A percentile compares a stretch with the other conserved stretches of the same genome.
Evolutionary conservation across 2,329 filamentous ascomycete genomes (phyloP).

Genomic region (Mycosphaerella arachidis): DNA sequence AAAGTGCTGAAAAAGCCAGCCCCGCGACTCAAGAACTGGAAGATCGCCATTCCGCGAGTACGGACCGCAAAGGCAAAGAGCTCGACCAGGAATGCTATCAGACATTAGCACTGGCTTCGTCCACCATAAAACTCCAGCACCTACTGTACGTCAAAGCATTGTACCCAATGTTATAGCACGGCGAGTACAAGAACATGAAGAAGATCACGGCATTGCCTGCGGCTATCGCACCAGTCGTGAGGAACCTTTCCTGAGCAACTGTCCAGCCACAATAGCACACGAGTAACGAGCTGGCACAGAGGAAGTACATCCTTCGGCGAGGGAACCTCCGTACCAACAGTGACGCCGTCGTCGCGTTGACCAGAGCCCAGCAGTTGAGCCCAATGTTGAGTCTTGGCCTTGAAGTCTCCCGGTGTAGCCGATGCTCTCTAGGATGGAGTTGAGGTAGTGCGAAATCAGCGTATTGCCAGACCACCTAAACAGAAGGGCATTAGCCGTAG

Average conservation of each 20-base stretch:
- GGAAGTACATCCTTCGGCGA: conserved; percentile 40
- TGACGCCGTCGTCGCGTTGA: conserved; percentile 37
- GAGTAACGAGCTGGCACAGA: conserved; percentile 41
- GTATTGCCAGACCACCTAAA: conserved; percentile 38
- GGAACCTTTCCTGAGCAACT: conserved; percentile 30
- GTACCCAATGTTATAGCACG: conserved; percentile 39
- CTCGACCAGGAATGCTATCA: conserved; percentile 31
- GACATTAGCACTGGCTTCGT: too few species aligned
- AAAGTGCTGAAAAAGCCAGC: conserved; percentile 32
- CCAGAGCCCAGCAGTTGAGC: conserved; percentile 39
- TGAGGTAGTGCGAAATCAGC: conserved; percentile 10
- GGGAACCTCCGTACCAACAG: conserved; percentile 35
- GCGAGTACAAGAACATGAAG: conserved; percentile 42
- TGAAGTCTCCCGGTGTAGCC: conserved; percentile 35
- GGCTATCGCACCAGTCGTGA: conserved; percentile 7
- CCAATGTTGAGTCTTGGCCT: conserved; percentile 32
- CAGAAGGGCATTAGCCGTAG: too few species aligned
- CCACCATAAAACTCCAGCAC: too few species aligned
- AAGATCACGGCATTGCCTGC: conserved; percentile 38
- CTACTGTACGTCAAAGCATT: conserved; percentile 23
- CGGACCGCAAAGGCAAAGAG: conserved; percentile 30
- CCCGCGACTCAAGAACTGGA: not conserved
- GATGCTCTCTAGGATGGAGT: conserved; percentile 35
- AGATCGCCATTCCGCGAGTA: not conserved
- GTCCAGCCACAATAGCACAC: conserved; percentile 41